Conservation (phyloP, 2,329 filamentous ascomycete species). For the Colletotrichum sp. region DNA sequence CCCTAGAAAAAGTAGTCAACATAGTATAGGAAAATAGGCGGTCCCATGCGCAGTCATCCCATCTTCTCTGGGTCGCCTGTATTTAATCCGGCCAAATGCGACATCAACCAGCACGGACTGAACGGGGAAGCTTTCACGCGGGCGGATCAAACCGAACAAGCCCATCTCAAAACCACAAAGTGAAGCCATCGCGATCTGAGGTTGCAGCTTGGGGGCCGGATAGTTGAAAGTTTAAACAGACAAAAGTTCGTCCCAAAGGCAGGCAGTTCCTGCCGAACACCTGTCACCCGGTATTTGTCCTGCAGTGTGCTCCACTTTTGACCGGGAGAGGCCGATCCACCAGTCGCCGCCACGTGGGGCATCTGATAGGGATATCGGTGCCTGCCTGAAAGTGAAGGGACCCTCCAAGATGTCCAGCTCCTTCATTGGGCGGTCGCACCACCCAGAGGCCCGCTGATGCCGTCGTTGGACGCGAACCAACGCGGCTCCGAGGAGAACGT, state of each 20-base stretch:
- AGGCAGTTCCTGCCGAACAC: neutral
- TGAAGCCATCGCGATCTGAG: neutral
- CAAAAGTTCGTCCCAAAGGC: neutral
- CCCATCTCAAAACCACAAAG: neutral
- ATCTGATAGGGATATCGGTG: neutral
- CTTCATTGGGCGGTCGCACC: neutral
- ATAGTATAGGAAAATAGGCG: no score
- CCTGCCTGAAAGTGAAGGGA: neutral
- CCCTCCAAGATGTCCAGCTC: neutral
- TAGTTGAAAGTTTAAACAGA: neutral
- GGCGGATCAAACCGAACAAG: neutral
- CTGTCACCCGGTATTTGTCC: neutral
- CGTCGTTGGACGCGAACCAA: neutral
- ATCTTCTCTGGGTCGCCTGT: no score
- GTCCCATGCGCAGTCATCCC: no score
- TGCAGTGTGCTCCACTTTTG: neutral
- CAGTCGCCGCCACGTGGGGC: conserved; percentile 3
- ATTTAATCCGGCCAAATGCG: neutral
- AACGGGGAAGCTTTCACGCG: neutral
- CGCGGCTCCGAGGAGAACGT: neutral
- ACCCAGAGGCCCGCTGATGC: neutral
- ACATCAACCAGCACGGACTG: neutral
- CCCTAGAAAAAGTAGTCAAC: no score
- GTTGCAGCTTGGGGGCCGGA: neutral
- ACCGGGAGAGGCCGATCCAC: neutral